phyloP scores from a whole-genome alignment of 768 basidiomycete genomes.

The Suillus bovinus region DNA sequence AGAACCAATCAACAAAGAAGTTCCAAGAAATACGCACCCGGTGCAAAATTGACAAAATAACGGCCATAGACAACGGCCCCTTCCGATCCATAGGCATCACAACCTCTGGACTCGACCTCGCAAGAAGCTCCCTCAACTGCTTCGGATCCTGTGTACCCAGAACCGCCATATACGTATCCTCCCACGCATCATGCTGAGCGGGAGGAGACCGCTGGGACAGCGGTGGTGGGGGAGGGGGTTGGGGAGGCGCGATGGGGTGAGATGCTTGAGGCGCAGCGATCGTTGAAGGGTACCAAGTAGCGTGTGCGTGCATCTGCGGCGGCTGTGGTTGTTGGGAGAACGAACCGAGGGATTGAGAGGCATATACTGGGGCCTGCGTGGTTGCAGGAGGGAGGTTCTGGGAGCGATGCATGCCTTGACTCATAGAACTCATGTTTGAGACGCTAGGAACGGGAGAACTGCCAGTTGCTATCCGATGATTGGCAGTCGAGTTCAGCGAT shows the following conservation, averaged over 20 bases:
- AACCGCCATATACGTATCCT: constrained; percentile 77
- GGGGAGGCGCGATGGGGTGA: constrained; percentile 73
- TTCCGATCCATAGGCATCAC: constrained; percentile 76
- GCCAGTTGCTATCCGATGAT: constrained; percentile 37
- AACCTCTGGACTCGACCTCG: constrained; percentile 73
- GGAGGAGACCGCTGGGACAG: constrained; percentile 53
- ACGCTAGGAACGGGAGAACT: constrained; percentile 29
- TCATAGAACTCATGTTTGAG: constrained; percentile 38
- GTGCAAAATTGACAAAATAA: constrained; percentile 80
- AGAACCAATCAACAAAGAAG: constrained; percentile 8
- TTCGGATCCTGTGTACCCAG: constrained; percentile 72
- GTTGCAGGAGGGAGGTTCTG: constrained; percentile 36
- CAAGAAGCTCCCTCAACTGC: constrained; percentile 73
- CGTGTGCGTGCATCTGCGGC: constrained; percentile 23
- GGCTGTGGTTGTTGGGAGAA: constrained; percentile 35
- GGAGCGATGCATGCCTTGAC: constrained; percentile 36
- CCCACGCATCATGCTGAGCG: constrained; percentile 75
- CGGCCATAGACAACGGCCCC: constrained; percentile 77
- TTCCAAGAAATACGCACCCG: constrained; percentile 50
- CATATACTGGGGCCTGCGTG: constrained; percentile 34
- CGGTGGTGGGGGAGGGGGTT: constrained; percentile 37
- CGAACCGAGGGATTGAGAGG: constrained; percentile 30
- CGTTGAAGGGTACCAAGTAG: constrained; percentile 56
- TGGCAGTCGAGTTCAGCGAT: constrained; percentile 49
- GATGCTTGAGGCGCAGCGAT: constrained; percentile 85